Base-by-base conservation (phyloP, 2,329 filamentous ascomycete species). In the Exophiala spinifera region DNA sequence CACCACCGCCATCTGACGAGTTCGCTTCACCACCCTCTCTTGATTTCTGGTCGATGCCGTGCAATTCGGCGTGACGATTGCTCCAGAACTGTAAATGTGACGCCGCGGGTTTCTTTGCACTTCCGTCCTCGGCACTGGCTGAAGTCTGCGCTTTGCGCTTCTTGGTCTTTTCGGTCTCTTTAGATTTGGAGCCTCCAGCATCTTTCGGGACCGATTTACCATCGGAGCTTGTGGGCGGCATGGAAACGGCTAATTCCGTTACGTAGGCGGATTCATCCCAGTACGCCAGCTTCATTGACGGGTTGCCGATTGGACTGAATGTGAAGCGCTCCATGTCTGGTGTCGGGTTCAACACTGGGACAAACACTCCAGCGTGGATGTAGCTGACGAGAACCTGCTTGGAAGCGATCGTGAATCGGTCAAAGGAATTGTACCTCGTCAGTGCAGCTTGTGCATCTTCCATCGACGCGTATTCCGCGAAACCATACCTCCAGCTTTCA, bases 331-430 rank as follows among this genome's bases (percentile, higher is more conserved):
- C 78, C n/a, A 77, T 80, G 15, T 79, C 79, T 0, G 79, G 74
- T 4, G 77, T 76, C 6, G 79, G 77, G 47, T 85, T 80, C 46
- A 87, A 77, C 40, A 88, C 85, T 0, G 87, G 88, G 11, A 91
- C 82, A 65, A 95, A 94, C 2, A 94, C 88, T 4, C 89, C 89
- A n/a, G 88, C 83, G 61, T 94, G 89, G 36, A 91, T 91, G 62
- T 87, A 90, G 40, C 82, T 86, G 20, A 89, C 78, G 10, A 81
- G 78, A 14, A 90, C 86, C 0, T 84, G 81, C 61, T 84, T 86
- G 2, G 86, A 89, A 0, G 85, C 85, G 57, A 94, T 89, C 1
- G 86, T 90, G 64, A 92, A 92, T 46, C 84, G 86, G 10, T 88
- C 82, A 23, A 85, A 83, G 31, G 84, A 85, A 36, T 83, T 82